phyloP scores from a whole-genome alignment of 768 basidiomycete species.

The Leccinum pellstonianum region DNA sequence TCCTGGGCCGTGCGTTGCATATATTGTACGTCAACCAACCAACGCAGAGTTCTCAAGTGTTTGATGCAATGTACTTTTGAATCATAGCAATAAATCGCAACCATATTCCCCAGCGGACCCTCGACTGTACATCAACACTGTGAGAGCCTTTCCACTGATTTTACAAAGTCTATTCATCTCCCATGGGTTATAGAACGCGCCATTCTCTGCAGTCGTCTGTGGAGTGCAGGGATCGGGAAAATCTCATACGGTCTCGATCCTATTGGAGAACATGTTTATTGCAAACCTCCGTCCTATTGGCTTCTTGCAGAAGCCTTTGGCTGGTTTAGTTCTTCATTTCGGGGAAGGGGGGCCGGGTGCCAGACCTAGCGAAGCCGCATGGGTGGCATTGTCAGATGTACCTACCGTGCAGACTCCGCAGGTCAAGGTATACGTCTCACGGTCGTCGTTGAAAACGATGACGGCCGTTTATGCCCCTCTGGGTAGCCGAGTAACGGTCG shows the following conservation, averaged over 20 bases:
- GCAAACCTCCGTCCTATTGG: slow-evolving; percentile 50
- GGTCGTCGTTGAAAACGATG: slow-evolving; percentile 61
- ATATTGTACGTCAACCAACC: slow-evolving; percentile 40
- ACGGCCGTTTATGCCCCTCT: slow-evolving; percentile 53
- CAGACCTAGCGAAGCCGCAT: slow-evolving; percentile 66
- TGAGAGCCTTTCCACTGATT: slow-evolving; percentile 26
- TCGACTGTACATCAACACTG: slow-evolving; percentile 68
- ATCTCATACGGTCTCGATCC: slow-evolving; percentile 66
- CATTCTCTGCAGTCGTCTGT: slow-evolving; percentile 73
- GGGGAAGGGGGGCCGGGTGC: slow-evolving; percentile 62
- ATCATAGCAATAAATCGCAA: slow-evolving; percentile 28
- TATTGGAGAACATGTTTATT: slow-evolving; percentile 73
- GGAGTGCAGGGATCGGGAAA: slow-evolving; percentile 79
- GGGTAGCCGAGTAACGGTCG: slow-evolving; percentile 47
- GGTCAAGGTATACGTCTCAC: slow-evolving; percentile 56
- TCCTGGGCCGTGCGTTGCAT: slow-evolving; percentile 49
- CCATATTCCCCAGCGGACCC: slow-evolving; percentile 41
- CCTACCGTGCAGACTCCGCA: slow-evolving; percentile 30
- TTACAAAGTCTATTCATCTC: neutral
- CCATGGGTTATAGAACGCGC: slow-evolving; percentile 52
- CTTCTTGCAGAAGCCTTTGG: slow-evolving; percentile 49
- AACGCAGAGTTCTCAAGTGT: neutral
- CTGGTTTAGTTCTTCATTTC: slow-evolving; percentile 66
- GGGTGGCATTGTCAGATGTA: slow-evolving; percentile 45
- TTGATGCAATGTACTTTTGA: neutral